Conservation (phyloP, 495 filamentous ascomycete genomes). For the Sordaria brevicollis region DNA sequence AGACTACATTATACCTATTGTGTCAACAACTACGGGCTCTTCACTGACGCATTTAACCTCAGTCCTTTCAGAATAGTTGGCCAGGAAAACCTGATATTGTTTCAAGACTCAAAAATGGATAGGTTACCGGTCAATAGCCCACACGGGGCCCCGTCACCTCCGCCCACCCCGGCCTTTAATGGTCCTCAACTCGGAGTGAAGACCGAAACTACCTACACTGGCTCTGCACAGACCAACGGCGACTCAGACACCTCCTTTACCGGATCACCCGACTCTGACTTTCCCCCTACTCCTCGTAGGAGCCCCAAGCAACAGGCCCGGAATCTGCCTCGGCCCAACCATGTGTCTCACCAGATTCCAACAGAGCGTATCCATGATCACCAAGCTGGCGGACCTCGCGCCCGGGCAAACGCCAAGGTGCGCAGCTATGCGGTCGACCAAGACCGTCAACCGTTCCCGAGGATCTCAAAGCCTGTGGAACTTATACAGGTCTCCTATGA, state of each 20-base stretch:
- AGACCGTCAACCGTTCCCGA: slow-evolving; percentile 31
- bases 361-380: slow-evolving; percentile 12
- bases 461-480: slow-evolving; percentile 46
- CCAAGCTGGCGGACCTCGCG: slow-evolving; percentile 23
- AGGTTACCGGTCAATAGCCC: background rate
- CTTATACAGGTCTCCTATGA: slow-evolving; percentile 50
- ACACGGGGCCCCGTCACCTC: slow-evolving; percentile 17
- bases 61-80: background rate
- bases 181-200: background rate
- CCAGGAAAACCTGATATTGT: background rate
- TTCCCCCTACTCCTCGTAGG: background rate
- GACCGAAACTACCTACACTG: slow-evolving; percentile 1
- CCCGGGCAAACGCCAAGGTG: slow-evolving; percentile 23
- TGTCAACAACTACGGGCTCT: background rate
- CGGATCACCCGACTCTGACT: slow-evolving; percentile 3
- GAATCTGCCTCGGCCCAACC: background rate
- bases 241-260: background rate
- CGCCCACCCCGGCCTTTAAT: slow-evolving; percentile 13
- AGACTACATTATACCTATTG: background rate
- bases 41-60: background rate
- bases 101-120: background rate
- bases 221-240: background rate
- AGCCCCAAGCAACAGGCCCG: background rate
- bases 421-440: slow-evolving; percentile 33
- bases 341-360: slow-evolving; percentile 5